Percentiles rank a stretch among this genome's conserved stretches.
phyloP scores from a whole-genome alignment of 306 rosid genomes.

The Citrullus colocynthis region DNA sequence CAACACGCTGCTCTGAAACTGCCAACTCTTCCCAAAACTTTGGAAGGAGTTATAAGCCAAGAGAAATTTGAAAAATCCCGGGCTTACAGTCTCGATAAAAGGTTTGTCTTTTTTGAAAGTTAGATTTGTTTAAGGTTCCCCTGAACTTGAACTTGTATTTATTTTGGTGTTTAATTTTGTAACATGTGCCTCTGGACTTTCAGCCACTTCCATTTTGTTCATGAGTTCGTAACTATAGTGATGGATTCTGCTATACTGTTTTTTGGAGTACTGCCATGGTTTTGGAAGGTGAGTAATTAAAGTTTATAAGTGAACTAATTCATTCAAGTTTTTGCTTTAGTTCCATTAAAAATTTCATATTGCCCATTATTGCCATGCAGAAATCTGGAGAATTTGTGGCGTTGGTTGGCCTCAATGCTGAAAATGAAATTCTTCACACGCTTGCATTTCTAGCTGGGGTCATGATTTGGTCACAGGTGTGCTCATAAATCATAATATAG shows the following conservation, averaged over 20 bases:
- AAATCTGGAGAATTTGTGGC: slow-evolving; percentile 59
- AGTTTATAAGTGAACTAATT: slow-evolving; percentile 1
- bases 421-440: slow-evolving; percentile 85
- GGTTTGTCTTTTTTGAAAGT: slow-evolving; percentile 29
- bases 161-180: not conserved
- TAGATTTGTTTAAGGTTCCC: not conserved
- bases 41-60: slow-evolving; percentile 84
- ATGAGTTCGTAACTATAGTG: slow-evolving; percentile 74
- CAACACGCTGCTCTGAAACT: slow-evolving; percentile 76
- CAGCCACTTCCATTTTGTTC: slow-evolving; percentile 89
- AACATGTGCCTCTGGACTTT: slow-evolving; percentile 14
- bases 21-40: slow-evolving; percentile 80
- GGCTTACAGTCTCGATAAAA: slow-evolving; percentile 90
- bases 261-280: slow-evolving; percentile 75
- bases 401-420: slow-evolving; percentile 58
- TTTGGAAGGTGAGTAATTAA: slow-evolving; percentile 79
- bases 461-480: slow-evolving; percentile 91
- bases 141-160: slow-evolving; percentile 1
- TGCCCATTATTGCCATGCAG: slow-evolving; percentile 32
- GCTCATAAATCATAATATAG: slow-evolving; percentile 9
- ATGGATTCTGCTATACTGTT: slow-evolving; percentile 75
- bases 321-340: not conserved
- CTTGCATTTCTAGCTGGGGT: slow-evolving; percentile 72
- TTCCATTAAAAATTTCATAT: slow-evolving; percentile 1
- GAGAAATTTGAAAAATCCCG: slow-evolving; percentile 89